phyloP scores from a whole-genome alignment of 2,329 filamentous ascomycete species.

The Mycocentrospora acerina region DNA sequence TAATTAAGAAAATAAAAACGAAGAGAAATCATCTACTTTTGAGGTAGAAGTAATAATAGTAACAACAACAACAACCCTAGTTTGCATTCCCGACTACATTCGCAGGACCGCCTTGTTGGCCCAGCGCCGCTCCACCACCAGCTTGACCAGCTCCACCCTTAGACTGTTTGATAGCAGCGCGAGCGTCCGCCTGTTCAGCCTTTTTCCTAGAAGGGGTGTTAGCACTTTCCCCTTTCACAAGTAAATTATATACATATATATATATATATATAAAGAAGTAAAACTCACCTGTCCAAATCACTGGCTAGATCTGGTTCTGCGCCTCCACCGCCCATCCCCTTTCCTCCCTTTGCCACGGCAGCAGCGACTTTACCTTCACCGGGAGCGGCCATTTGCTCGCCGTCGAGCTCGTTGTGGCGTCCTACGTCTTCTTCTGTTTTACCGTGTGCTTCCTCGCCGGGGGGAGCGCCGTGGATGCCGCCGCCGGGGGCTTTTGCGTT shows the following conservation, averaged over 20 bases:
- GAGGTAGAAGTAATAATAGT: too few species aligned
- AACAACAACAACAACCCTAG: too few species aligned
- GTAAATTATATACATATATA: neutral
- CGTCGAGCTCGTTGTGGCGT: conserved; percentile 50
- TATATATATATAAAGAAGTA: neutral
- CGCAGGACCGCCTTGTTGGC: conserved; percentile 51
- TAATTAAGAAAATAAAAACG: too few species aligned
- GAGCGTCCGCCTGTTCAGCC: conserved; percentile 48
- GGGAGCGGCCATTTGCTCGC: conserved; percentile 50
- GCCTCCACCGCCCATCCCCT: conserved; percentile 37
- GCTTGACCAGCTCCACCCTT: conserved; percentile 41
- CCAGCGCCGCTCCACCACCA: conserved; percentile 42
- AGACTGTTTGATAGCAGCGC: conserved; percentile 45
- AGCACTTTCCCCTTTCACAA: conserved; percentile 6
- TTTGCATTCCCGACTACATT: conserved; percentile 32
- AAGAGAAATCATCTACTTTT: too few species aligned
- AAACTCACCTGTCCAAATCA: conserved; percentile 47
- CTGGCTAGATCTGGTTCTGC: conserved; percentile 44
- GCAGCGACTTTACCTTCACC: conserved; percentile 49
- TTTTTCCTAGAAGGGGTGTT: conserved; percentile 45
- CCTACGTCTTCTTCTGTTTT: conserved; percentile 45
- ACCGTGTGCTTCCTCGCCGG: conserved; percentile 48
- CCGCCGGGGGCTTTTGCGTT: conserved; percentile 29
- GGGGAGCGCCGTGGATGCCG: conserved; percentile 47
- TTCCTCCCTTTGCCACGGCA: conserved; percentile 41